A percentile compares a stretch with the other conserved stretches of the same genome.
Evolutionary conservation across 2,329 filamentous ascomycete genomes (phyloP).

Genomic region (Didymellaceae sp.): DNA sequence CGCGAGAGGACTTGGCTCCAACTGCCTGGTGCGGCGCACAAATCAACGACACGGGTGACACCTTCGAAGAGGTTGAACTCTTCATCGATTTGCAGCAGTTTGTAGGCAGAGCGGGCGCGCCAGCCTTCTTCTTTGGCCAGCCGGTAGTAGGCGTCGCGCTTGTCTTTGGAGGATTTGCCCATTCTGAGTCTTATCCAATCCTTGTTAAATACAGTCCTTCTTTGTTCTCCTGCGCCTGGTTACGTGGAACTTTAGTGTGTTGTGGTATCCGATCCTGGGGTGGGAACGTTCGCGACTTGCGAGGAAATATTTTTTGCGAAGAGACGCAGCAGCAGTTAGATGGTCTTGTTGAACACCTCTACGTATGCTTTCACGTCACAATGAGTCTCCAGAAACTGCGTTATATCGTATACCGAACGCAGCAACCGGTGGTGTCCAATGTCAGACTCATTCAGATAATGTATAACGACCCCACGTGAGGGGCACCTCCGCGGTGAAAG

Average conservation of each 20-base stretch:
- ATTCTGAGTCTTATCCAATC: conserved; percentile 55
- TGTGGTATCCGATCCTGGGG: no score
- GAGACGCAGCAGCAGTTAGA: no score
- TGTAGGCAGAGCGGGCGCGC: conserved; percentile 95
- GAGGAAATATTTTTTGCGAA: no score
- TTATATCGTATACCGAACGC: no score
- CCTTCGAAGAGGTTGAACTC: conserved; percentile 93
- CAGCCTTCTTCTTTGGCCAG: conserved; percentile 99
- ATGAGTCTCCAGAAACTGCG: no score
- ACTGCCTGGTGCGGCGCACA: conserved; percentile 93
- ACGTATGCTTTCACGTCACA: no score
- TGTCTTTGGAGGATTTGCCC: conserved; percentile 99
- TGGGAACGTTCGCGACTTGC: no score
- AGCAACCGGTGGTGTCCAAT: no score
- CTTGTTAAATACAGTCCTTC: no score
- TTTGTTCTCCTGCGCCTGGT: no score
- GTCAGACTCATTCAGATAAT: conserved; percentile 6
- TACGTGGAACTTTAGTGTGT: no score
- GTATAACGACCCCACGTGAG: conserved; percentile 29
- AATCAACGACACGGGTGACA: conserved; percentile 90
- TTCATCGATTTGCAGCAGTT: conserved; percentile 92
- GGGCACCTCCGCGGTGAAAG: conserved; percentile 22
- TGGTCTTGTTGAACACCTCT: no score
- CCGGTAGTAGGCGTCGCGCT: conserved; percentile 96
- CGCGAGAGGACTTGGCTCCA: conserved; percentile 97